Percentiles rank a stretch among this genome's conserved stretches.
Conservation (phyloP, 257 asterid species). For the Pogostemon cablin region DNA sequence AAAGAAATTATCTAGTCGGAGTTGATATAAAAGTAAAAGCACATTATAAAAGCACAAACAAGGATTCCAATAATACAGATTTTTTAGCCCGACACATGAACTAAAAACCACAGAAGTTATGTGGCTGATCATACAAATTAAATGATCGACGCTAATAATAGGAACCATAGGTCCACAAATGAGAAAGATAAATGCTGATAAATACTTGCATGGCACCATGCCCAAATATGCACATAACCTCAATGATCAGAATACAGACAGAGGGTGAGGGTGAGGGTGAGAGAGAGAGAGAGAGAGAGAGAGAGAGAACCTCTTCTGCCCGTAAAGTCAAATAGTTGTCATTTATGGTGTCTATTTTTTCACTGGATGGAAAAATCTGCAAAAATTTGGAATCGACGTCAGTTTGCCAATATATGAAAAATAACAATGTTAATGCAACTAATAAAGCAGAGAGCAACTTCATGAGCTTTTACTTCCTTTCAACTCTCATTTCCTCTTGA, state of each 20-base stretch:
- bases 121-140: conserved; percentile 12
- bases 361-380: conserved; percentile 63
- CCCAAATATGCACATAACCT: not conserved
- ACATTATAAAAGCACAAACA: not conserved
- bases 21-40: conserved; percentile 8
- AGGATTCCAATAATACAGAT: conserved; percentile 14
- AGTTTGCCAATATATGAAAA: conserved; percentile 21
- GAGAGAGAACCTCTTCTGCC: conserved; percentile 61
- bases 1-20: conserved; percentile 14
- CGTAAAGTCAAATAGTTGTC: conserved; percentile 65
- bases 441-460: conserved; percentile 22
- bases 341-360: conserved; percentile 60
- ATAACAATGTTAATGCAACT: conserved; percentile 19
- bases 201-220: not conserved
- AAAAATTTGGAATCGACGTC: conserved; percentile 28
- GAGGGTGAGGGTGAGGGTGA: conserved; percentile 35
- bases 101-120: conserved; percentile 15
- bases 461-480: conserved; percentile 23
- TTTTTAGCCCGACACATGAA: not conserved
- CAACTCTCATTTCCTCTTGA: not conserved
- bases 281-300: conserved; percentile 32
- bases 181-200: not conserved
- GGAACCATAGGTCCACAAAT: not conserved
- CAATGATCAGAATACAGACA: not conserved
- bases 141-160: conserved; percentile 6